These are phyloP conservation scores for Psilocybe tampanensis DNA, from an alignment of 768 basidiomycete genomes.

Conservation along the genomic window DNA sequence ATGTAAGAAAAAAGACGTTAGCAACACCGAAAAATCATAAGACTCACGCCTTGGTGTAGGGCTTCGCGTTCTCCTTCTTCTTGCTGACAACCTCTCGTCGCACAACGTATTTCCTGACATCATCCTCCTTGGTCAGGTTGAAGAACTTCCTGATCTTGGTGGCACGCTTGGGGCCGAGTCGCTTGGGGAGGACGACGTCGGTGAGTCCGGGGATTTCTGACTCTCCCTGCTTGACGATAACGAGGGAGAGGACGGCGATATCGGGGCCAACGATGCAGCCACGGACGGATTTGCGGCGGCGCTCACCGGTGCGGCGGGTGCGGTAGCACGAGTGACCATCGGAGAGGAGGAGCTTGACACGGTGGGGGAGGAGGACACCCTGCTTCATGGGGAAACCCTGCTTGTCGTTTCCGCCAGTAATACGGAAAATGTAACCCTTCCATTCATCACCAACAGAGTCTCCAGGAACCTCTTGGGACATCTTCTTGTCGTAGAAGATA, in stretches of 20 bases:
- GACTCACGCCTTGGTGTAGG: slow-evolving; percentile 95
- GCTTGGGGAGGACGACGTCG: slow-evolving; percentile 90
- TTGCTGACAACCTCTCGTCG: slow-evolving; percentile 84
- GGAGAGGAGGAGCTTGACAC: slow-evolving; percentile 90
- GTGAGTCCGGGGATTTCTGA: slow-evolving; percentile 89
- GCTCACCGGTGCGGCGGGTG: slow-evolving; percentile 87
- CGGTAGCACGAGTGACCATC: slow-evolving; percentile 99
- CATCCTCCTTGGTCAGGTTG: slow-evolving; percentile 96
- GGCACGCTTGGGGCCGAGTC: slow-evolving; percentile 95
- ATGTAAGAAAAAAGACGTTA: not conserved
- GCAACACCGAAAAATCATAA: not conserved
- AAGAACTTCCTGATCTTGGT: slow-evolving; percentile 98
- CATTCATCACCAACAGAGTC: slow-evolving; percentile 94
- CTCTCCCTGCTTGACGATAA: slow-evolving; percentile 97
- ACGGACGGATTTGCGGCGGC: slow-evolving; percentile 98
- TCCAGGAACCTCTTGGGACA: slow-evolving; percentile 90
- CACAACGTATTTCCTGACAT: slow-evolving; percentile 97
- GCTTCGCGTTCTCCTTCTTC: slow-evolving; percentile 91
- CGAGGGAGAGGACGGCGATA: slow-evolving; percentile 90
- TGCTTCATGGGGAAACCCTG: slow-evolving; percentile 99
- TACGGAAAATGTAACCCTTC: slow-evolving; percentile 95
- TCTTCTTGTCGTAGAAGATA: slow-evolving; percentile 96
- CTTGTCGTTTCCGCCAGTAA: slow-evolving; percentile 98
- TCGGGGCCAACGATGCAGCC: slow-evolving; percentile 98
- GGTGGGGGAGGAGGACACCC: slow-evolving; percentile 93